Conservation (phyloP, 768 basidiomycete species). For the Phlebiopsis flavidoalba region DNA sequence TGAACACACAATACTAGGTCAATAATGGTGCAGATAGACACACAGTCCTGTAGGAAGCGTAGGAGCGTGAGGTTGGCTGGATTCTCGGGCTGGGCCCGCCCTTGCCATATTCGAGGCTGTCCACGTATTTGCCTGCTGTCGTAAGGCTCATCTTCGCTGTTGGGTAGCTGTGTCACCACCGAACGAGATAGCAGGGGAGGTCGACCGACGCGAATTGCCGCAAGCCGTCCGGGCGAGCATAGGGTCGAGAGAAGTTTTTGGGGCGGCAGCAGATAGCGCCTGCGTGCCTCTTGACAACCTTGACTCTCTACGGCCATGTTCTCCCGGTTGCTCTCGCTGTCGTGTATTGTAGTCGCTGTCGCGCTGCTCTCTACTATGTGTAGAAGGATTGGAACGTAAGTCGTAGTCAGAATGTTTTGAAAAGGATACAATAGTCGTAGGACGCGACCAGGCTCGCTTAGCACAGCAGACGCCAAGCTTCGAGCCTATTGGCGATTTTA, state of each 20-base stretch:
- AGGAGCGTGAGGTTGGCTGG: neutral
- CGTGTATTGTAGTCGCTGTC: neutral
- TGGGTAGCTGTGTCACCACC: no score
- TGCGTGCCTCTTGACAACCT: neutral
- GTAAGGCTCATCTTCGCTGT: no score
- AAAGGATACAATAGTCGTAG: neutral
- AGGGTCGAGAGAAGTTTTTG: neutral
- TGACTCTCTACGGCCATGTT: neutral
- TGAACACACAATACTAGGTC: no score
- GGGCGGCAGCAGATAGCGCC: neutral
- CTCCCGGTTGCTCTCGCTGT: neutral
- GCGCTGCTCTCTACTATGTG: neutral
- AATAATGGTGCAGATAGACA: neutral
- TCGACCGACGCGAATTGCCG: neutral
- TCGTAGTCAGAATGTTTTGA: neutral
- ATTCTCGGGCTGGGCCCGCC: neutral
- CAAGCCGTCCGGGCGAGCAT: neutral
- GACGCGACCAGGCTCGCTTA: neutral
- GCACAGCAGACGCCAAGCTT: neutral
- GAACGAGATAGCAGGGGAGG: neutral
- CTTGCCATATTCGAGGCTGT: neutral
- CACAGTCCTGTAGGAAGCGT: neutral
- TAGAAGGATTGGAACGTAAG: neutral
- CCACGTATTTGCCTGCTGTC: neutral
- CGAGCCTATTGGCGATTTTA: slow-evolving; percentile 9